phyloP scores from a whole-genome alignment of 257 asterid genomes.

The Salvia hispanica region DNA sequence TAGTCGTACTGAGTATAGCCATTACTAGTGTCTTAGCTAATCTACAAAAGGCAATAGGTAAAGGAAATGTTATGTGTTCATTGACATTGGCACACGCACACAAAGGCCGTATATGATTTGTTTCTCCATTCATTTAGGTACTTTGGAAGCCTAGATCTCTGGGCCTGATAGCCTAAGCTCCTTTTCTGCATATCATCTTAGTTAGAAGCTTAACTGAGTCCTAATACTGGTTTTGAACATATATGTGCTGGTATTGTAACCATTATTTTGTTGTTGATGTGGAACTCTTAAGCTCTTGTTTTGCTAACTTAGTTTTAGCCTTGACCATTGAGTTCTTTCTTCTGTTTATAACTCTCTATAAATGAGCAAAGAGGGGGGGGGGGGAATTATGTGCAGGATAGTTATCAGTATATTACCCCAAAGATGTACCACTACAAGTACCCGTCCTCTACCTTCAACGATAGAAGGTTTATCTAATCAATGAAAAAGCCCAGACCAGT shows the following conservation, averaged over 20 bases:
- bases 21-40: background rate
- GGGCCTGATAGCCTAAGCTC: slow-evolving; percentile 14
- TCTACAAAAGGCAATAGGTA: background rate
- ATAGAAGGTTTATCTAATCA: background rate
- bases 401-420: too few species aligned
- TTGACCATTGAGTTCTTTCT: slow-evolving; percentile 3
- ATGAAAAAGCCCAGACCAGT: background rate
- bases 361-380: background rate
- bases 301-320: background rate
- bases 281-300: background rate
- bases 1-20: slow-evolving; percentile 1
- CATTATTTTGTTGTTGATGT: background rate
- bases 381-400: background rate
- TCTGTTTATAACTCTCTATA: background rate
- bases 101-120: background rate
- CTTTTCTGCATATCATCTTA: background rate
- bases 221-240: slow-evolving; percentile 4
- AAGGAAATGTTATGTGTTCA: slow-evolving; percentile 7
- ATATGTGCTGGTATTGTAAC: background rate
- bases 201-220: background rate
- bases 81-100: background rate
- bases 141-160: slow-evolving; percentile 1
- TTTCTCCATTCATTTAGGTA: background rate
- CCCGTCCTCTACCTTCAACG: background rate
- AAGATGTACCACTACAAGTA: background rate